Evolutionary conservation across 176 grass and related monocot species (phyloP).

Genomic region (Pharus latifolius): DNA sequence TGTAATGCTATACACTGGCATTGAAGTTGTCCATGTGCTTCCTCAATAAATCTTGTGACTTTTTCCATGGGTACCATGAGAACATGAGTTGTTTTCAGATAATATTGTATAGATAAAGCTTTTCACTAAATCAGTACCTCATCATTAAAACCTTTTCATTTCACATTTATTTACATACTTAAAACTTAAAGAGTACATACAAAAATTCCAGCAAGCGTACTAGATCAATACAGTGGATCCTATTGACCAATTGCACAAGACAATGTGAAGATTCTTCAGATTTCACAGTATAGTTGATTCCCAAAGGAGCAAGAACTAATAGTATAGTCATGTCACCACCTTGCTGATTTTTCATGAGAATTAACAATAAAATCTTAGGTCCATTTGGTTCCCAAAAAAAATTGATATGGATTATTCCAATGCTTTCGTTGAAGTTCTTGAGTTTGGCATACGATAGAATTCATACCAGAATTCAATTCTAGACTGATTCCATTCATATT

Average conservation of each 20-base stretch:
- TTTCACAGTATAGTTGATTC: no score
- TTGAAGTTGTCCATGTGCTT: slow-evolving; percentile 13
- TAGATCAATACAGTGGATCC: neutral
- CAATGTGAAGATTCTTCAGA: neutral
- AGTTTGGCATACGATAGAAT: no score
- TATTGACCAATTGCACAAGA: neutral
- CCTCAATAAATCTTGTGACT: slow-evolving; percentile 4
- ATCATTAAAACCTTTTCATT: neutral
- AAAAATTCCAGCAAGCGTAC: neutral
- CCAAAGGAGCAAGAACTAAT: no score
- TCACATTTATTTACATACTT: neutral
- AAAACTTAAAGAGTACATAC: neutral
- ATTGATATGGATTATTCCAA: no score
- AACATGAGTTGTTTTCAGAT: slow-evolving; percentile 1
- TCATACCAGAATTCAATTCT: no score
- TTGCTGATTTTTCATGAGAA: no score
- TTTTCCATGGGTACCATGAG: neutral
- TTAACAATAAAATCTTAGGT: no score
- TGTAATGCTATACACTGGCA: neutral
- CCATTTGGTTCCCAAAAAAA: no score
- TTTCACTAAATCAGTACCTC: neutral
- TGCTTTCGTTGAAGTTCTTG: no score
- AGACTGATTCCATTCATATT: no score
- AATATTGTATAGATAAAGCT: neutral
- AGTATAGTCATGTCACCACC: no score